A percentile compares a stretch with the other conserved stretches of the same genome.
phyloP scores from a whole-genome alignment of 345 rosid genomes.

The Murraya paniculata region DNA sequence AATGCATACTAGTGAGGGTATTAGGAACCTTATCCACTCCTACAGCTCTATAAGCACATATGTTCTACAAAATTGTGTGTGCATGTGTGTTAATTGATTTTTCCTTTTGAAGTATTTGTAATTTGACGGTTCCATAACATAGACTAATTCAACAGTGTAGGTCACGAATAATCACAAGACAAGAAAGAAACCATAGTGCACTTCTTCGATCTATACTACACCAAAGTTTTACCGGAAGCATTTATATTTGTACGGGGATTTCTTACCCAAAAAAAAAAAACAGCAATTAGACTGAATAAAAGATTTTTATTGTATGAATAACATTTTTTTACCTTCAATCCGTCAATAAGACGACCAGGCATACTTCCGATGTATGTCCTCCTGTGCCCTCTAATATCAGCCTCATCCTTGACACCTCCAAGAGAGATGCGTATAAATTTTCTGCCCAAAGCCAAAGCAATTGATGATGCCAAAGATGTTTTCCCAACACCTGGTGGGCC shows the following conservation, averaged over 20 bases:
- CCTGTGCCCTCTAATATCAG: constrained; percentile 98
- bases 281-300: neutral
- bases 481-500: constrained; percentile 99
- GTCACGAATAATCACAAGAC: neutral
- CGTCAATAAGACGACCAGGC: constrained; percentile 99
- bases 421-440: constrained; percentile 91
- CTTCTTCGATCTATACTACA: neutral
- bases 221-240: neutral
- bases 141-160: neutral
- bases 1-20: neutral
- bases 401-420: constrained; percentile 99
- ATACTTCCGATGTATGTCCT: constrained; percentile 98
- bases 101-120: neutral
- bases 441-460: constrained; percentile 92
- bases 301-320: neutral
- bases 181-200: neutral
- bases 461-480: constrained; percentile 95
- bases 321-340: constrained; percentile 62
- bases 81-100: neutral
- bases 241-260: neutral
- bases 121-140: neutral
- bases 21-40: neutral
- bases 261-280: neutral
- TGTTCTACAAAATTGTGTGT: neutral
- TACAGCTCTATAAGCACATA: neutral